A percentile compares a stretch with the other conserved stretches of the same genome.
Evolutionary conservation across 2,329 filamentous ascomycete species (phyloP).

Genomic region (Dactylellina haptotyla): DNA sequence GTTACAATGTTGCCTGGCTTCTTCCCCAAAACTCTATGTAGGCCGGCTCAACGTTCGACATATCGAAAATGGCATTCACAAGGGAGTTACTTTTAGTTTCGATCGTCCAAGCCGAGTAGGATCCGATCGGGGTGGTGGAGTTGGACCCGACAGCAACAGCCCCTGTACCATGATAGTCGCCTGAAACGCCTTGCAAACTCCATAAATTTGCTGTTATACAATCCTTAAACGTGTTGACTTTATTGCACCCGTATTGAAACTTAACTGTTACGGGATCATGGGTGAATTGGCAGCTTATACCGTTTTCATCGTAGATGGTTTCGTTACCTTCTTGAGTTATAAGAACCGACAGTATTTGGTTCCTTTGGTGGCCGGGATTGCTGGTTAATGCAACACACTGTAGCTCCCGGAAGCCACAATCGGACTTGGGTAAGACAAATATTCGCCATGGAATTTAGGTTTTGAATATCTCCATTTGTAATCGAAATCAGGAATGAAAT

Average conservation of each 20-base stretch:
- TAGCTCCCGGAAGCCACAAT: not conserved
- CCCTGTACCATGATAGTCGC: not conserved
- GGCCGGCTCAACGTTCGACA: not conserved
- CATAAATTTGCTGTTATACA: not conserved
- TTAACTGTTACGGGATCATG: not conserved
- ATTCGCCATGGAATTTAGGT: not conserved
- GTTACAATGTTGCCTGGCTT: no score
- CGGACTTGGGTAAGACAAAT: not conserved
- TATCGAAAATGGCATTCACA: not conserved
- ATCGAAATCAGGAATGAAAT: not conserved
- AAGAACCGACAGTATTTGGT: slow-evolving; percentile 1
- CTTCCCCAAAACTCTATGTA: not conserved
- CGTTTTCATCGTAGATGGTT: not conserved
- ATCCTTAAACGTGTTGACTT: slow-evolving; percentile 4
- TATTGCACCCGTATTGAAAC: slow-evolving; percentile 2
- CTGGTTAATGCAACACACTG: slow-evolving; percentile 1
- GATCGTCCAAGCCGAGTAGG: slow-evolving; percentile 3
- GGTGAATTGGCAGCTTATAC: not conserved
- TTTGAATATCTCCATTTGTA: not conserved
- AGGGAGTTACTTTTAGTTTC: not conserved
- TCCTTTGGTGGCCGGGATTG: not conserved
- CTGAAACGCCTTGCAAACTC: not conserved
- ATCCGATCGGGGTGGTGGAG: not conserved
- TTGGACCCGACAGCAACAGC: not conserved
- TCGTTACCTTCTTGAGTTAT: not conserved